Base-by-base conservation (phyloP, 345 rosid genomes). In the Eucalyptus erythrocorys region DNA sequence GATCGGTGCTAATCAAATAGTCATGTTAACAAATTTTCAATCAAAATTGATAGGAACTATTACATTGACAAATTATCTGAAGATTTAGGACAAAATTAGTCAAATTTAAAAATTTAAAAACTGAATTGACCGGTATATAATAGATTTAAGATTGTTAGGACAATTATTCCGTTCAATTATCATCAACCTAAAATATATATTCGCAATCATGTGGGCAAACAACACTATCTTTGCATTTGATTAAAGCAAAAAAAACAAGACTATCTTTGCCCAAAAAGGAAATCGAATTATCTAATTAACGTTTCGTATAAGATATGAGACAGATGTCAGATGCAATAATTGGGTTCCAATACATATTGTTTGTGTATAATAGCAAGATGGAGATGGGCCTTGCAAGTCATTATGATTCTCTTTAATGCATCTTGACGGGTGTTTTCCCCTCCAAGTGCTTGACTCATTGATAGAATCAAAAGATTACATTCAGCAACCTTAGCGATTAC, bases 61-160 rank as follows among this genome's bases (percentile, higher is more conserved):
- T 66, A 32, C 3, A 32, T 1, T 32, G 42, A 3, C 40, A 30
- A 61, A 30, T 61, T 6, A 4, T 61, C 4, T 30, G 4, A 61
- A 13, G 5, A 16, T 61, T 13, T 30, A 6, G 8, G 37, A 61
- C 8, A 16, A 68, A 34, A 68, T 17, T 68, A 68, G 13, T 68
- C 7, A 8, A 34, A 68, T 8, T 17, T 2, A 68, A 37, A 68
- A 34, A 3, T 34, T 34, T 19, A 76, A 22, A 22, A 27, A 76
- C 0, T 5, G 4, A 76, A 19, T 37, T 37, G 15, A 3, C 1
- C 2, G 7, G 7, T 37, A 76, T 0, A 21, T 10, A 76, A 5
- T 76, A 76, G 1, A 24, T 68, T 68, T 34, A 32, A 19, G 42
- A 68, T 34, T 68, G 24, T 68, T 32, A 34, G 13, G 21, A 68